A percentile compares a stretch with the other conserved stretches of the same genome.
Evolutionary conservation across 2,329 filamentous ascomycete species (phyloP).

Genomic region (Arthrobotrys conoides): DNA sequence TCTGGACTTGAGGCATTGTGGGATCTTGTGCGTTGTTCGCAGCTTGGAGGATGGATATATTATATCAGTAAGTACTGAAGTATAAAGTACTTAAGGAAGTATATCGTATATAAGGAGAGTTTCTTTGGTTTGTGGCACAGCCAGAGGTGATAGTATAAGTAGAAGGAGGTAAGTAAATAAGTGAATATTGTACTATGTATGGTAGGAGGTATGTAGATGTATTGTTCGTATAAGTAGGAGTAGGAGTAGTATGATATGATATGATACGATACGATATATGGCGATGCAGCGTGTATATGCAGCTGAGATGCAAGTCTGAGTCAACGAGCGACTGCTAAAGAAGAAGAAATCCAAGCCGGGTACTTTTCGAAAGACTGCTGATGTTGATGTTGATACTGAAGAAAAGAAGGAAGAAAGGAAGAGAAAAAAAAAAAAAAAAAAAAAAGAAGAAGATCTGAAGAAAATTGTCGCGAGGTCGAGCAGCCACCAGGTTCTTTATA

Average conservation of each 20-base stretch:
- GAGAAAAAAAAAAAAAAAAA: too few relatives aligned
- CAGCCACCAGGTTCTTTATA: conserved; percentile 58
- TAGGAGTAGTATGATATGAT: too few relatives aligned
- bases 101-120: too few relatives aligned
- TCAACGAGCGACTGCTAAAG: conserved; percentile 60
- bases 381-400: conserved; percentile 19
- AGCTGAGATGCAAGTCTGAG: conserved; percentile 61
- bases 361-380: conserved; percentile 9
- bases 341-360: not conserved
- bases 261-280: too few relatives aligned
- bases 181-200: too few relatives aligned
- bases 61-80: too few relatives aligned
- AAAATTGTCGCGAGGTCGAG: conserved; percentile 58
- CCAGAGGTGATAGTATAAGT: too few relatives aligned
- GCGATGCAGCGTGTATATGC: conserved; percentile 51
- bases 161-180: too few relatives aligned
- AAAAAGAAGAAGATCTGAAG: conserved; percentile 54
- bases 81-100: too few relatives aligned
- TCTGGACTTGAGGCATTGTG: conserved; percentile 61
- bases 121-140: not conserved
- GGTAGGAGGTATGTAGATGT: not conserved
- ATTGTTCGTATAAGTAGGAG: too few relatives aligned
- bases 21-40: conserved; percentile 39
- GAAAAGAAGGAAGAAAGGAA: conserved; percentile 37
- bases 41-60: not conserved